Evolutionary conservation across 2,329 filamentous ascomycete species (phyloP), one percentile per base, ranked within the genome.

Genomic region (Colletotrichum lupini): DNA sequence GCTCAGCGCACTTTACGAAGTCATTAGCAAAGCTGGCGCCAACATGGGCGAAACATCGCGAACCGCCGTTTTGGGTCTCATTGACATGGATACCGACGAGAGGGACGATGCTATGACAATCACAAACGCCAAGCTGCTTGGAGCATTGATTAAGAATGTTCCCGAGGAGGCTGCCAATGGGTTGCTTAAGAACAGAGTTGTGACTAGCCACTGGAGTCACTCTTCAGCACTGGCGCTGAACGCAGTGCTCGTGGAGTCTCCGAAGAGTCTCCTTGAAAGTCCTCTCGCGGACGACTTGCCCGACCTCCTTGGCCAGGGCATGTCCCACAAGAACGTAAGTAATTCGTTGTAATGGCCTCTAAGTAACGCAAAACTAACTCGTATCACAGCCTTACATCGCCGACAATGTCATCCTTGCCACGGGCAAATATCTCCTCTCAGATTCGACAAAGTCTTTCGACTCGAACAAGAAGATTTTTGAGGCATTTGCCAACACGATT

Each of bases 31-130:
- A 83, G 96, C 95, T 22, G 97, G 97, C 67, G 88, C 89, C 71
- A 98, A 96, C 83, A 99, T 99, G 97, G 95, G 94, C 78, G 97
- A 98, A 78, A 86, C 92, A 26, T 98, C 96, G 60, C 92, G 95
- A 68, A 90, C 92, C 73, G 92, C 95, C n/a, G 95, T 99, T 30
- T 86, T 99, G 61, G 90, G 91, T 56, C 87, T 99, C 61, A 98
- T 99, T 79, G 97, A 98, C 81, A 92, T 92, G 77, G 95, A 98
- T 74, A 85, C 89, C 4, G 93, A 94, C 73, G 93, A 94, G 76
- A 88, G 88, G 58, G 94, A 95, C 79, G 90, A 91, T 81, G 86
- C 90, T 19, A 96, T 97, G 90, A 92, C 93, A 14, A 94, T 98
- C 68, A 98, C 95, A 8, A 95, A 97, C 79, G 95, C 97, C 32